Conservation (phyloP, 2,329 filamentous ascomycete genomes). For the Aspergillus sp. region DNA sequence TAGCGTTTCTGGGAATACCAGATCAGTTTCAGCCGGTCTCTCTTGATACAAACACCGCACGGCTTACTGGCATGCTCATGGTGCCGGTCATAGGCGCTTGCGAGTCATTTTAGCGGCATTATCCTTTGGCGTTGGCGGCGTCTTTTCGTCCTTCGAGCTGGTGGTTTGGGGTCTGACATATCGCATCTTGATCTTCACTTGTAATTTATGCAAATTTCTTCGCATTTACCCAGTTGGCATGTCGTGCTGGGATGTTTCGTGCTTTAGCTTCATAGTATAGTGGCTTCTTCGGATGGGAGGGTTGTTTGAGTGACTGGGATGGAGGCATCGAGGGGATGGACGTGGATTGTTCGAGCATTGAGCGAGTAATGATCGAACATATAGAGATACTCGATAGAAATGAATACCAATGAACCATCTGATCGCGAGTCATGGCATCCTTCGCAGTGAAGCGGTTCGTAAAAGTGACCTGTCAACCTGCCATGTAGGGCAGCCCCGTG, state of each 20-base stretch:
- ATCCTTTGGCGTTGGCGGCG: conserved; percentile 23
- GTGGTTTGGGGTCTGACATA: conserved; percentile 4
- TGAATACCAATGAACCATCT: background rate
- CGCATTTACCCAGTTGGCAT: background rate
- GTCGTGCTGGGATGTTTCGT: background rate
- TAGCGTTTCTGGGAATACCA: background rate
- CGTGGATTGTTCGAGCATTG: background rate
- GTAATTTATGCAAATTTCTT: background rate
- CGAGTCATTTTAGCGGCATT: conserved; percentile 15
- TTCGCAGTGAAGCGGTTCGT: too few species aligned
- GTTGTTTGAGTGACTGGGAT: background rate
- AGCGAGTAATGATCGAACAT: background rate
- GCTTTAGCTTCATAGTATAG: background rate
- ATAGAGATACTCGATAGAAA: background rate
- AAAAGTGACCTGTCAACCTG: background rate
- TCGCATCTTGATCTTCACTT: background rate
- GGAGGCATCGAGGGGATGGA: too few species aligned
- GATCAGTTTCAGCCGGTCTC: background rate
- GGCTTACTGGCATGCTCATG: background rate
- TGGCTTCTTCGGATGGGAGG: background rate
- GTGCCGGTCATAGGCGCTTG: background rate
- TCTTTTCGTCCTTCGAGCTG: conserved; percentile 5
- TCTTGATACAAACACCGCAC: background rate
- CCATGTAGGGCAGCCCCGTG: background rate
- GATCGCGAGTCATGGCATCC: background rate